phyloP scores from a whole-genome alignment of 352 stramenopile species.

The Globisporangium iwayamae region DNA sequence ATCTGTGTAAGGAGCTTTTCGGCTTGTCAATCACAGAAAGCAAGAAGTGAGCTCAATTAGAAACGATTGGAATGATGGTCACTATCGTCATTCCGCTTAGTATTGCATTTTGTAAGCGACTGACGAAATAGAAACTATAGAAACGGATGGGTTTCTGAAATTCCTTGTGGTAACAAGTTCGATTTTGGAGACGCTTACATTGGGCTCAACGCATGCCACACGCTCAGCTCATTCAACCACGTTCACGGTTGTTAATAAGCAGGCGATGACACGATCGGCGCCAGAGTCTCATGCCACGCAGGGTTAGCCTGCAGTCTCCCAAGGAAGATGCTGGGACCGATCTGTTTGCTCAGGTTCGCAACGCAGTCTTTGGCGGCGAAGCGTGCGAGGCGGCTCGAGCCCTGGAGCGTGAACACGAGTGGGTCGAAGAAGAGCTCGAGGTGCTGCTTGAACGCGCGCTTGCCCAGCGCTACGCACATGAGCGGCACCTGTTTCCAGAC shows the following conservation, averaged over 20 bases:
- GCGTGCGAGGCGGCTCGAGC: constrained; percentile 56
- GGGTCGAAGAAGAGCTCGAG: constrained; percentile 85
- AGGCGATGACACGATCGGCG: constrained; percentile 25
- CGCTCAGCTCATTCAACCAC: background rate
- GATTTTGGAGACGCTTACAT: background rate
- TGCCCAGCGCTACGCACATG: constrained; percentile 72
- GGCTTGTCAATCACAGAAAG: constrained; percentile 5
- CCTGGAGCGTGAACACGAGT: constrained; percentile 75
- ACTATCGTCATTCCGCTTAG: background rate
- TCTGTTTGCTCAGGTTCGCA: constrained; percentile 66
- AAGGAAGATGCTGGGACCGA: constrained; percentile 82
- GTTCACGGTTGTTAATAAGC: background rate
- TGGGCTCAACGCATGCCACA: too few relatives aligned
- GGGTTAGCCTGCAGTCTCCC: constrained; percentile 70
- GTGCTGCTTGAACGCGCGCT: constrained; percentile 82
- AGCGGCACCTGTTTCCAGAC: constrained; percentile 81
- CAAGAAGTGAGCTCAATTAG: background rate
- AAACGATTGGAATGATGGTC: constrained; percentile 2
- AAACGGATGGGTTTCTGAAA: background rate
- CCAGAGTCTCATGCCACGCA: constrained; percentile 53
- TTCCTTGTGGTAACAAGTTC: background rate
- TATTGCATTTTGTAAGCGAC: background rate
- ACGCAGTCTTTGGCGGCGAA: constrained; percentile 80
- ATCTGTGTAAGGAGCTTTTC: background rate
- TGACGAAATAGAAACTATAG: background rate